phyloP scores from a whole-genome alignment of 345 rosid genomes.

The Gossypium australe region DNA sequence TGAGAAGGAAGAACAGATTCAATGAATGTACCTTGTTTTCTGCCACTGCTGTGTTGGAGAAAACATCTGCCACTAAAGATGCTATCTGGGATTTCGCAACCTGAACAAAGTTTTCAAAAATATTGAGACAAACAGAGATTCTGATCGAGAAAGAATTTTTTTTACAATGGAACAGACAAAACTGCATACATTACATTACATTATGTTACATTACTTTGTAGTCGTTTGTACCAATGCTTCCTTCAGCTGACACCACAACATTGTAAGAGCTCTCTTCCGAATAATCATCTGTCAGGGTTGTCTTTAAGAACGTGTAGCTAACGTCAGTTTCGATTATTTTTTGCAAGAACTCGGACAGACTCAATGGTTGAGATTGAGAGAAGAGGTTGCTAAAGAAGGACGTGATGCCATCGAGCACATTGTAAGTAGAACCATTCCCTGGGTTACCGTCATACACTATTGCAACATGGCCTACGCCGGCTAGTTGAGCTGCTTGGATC shows the following conservation, averaged over 20 bases:
- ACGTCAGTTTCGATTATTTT: conserved; percentile 62
- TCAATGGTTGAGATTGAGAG: conserved; percentile 53
- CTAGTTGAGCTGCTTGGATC: conserved; percentile 71
- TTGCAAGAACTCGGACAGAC: conserved; percentile 57
- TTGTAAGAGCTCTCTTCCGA: conserved; percentile 75
- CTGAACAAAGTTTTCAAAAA: conserved; percentile 27
- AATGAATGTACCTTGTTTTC: conserved; percentile 76
- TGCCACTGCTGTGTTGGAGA: conserved; percentile 75
- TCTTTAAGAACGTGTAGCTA: conserved; percentile 72
- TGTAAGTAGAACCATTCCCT: conserved; percentile 45
- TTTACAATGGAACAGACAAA: conserved; percentile 24
- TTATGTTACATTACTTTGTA: conserved; percentile 84
- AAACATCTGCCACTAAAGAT: conserved; percentile 73
- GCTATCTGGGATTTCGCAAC: conserved; percentile 78
- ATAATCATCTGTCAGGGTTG: conserved; percentile 74
- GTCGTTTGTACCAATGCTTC: conserved; percentile 47
- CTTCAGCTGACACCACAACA: conserved; percentile 74
- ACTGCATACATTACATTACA: conserved; percentile 67
- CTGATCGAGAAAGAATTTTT: not conserved
- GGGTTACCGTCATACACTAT: conserved; percentile 52
- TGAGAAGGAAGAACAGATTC: not conserved
- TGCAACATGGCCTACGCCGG: conserved; percentile 80
- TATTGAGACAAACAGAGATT: not conserved
- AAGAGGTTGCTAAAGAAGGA: conserved; percentile 76
- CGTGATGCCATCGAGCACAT: conserved; percentile 71